Evolutionary conservation across 1,284 basidiomycete species (phyloP).

Genomic region (Quambalaria eucalypti): DNA sequence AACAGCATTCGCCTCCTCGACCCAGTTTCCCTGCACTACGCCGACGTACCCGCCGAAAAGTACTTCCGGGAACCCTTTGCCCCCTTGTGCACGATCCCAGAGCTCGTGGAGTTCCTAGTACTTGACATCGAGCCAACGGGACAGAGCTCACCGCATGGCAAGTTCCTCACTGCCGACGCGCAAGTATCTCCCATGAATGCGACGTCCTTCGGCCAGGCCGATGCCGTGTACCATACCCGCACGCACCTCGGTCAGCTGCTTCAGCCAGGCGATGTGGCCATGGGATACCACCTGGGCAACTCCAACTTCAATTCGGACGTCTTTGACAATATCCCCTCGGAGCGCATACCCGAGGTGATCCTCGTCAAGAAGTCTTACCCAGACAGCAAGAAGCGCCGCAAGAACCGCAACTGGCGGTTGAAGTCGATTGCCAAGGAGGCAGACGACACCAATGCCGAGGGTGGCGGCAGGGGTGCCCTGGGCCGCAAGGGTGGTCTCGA

Average conservation of each 20-base stretch:
- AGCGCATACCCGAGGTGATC: slow-evolving; percentile 78
- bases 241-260: slow-evolving; percentile 91
- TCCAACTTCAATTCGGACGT: slow-evolving; percentile 87
- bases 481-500: slow-evolving; percentile 83
- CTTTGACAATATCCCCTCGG: slow-evolving; percentile 60
- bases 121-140: slow-evolving; percentile 68
- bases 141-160: slow-evolving; percentile 11
- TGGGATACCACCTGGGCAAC: slow-evolving; percentile 80
- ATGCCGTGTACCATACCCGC: slow-evolving; percentile 88
- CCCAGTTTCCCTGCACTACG: slow-evolving; percentile 71
- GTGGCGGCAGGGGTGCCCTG: slow-evolving; percentile 66
- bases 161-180: slow-evolving; percentile 61
- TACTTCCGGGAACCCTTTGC: slow-evolving; percentile 89
- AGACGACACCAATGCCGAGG: slow-evolving; percentile 23
- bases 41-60: slow-evolving; percentile 68
- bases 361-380: slow-evolving; percentile 94
- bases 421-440: slow-evolving; percentile 89
- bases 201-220: slow-evolving; percentile 52
- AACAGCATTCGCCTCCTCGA: slow-evolving; percentile 86
- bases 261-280: slow-evolving; percentile 84
- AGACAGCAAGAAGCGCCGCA: slow-evolving; percentile 81
- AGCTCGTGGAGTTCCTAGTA: slow-evolving; percentile 88
- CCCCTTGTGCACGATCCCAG: slow-evolving; percentile 67
- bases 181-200: slow-evolving; percentile 82
- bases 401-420: slow-evolving; percentile 76